A percentile compares a stretch with the other conserved stretches of the same genome.
Conservation (phyloP, 208 protist species). For the Wallacemonas sp. region DNA sequence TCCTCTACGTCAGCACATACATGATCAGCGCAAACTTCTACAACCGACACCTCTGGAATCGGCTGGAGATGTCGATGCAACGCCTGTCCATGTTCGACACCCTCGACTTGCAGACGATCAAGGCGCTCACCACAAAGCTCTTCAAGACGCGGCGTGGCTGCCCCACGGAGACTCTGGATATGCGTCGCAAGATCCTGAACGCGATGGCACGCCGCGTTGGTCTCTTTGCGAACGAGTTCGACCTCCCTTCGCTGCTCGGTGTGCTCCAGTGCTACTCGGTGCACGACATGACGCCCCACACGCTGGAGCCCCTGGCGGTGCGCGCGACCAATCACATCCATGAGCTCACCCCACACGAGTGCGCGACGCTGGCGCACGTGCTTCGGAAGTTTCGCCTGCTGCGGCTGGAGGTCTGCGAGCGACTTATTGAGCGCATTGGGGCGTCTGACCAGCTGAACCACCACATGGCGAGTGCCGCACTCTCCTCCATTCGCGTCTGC, state of each 20-base stretch:
- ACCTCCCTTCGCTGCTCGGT: constrained; percentile 82
- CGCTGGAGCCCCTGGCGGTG: constrained; percentile 76
- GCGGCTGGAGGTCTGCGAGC: constrained; percentile 85
- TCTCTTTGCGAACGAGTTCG: constrained; percentile 87
- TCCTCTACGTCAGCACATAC: constrained; percentile 86
- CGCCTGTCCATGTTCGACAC: constrained; percentile 59
- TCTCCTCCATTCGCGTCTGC: constrained; percentile 72
- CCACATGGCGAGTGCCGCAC: constrained; percentile 77
- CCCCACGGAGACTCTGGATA: constrained; percentile 76
- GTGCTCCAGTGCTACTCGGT: constrained; percentile 90
- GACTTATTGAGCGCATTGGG: constrained; percentile 79
- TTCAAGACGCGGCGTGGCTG: constrained; percentile 87
- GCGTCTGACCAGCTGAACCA: constrained; percentile 77
- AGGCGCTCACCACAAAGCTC: constrained; percentile 85
- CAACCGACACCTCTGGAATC: constrained; percentile 89
- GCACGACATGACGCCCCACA: constrained; percentile 77
- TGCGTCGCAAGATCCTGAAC: constrained; percentile 77
- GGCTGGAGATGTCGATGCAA: constrained; percentile 68
- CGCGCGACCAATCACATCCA: constrained; percentile 84
- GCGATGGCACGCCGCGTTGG: constrained; percentile 76
- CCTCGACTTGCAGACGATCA: constrained; percentile 82
- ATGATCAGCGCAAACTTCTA: constrained; percentile 87
- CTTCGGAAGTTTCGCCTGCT: constrained; percentile 80
- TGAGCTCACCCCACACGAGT: constrained; percentile 88
- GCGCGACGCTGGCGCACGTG: constrained; percentile 77